Base-by-base conservation (phyloP, 257 asterid genomes). In the Cordia subcordata region DNA sequence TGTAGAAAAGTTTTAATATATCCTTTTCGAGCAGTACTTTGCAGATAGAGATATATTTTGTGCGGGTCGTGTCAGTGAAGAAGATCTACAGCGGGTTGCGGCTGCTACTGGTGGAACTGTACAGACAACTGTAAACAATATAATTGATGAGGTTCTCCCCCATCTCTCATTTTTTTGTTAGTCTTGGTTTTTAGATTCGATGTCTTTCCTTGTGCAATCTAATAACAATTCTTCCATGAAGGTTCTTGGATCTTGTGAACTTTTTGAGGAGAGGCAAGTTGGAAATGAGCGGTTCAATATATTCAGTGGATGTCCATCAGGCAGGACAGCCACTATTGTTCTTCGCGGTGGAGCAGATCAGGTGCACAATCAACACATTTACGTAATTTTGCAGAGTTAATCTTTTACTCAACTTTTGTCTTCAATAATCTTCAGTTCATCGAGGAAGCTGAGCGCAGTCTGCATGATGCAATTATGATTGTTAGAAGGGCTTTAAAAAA, bases 311-410 rank as follows among this genome's bases (percentile, higher is more conserved):
- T 90, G 97, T 72, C 97, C 94, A 18, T 75, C 84, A 14, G 94
- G 97, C 61, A 77, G 51, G 66, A 90, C 97, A 19, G 95, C 97
- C 72, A 90, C 97, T 61, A 84, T 90, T 63, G 95, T 90, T 75
- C 91, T 90, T 65, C 95, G 97, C 53, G 97, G 97, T 54, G 97
- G 97, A 63, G 95, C 95, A 71, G 97, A 90, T 79, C 97, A 90
- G 97, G 95, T 90, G 53, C 47, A 68, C 69, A 45, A 50, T 62
- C 15, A 55, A 56, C 22, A 18, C 5, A 0, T 53, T 53, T 37
- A 22, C 44, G 23, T 23, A 49, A 3, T 4, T 55, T 13, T 62
- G n/a, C 13, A 0, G 13, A 10, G 16, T 27, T 18, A 47, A 16
- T 64, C 23, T 14, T 17, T 39, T 6, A 16, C 51, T 50, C 75